phyloP scores from a whole-genome alignment of 352 stramenopile genomes.

The Globisporangium nodosum region DNA sequence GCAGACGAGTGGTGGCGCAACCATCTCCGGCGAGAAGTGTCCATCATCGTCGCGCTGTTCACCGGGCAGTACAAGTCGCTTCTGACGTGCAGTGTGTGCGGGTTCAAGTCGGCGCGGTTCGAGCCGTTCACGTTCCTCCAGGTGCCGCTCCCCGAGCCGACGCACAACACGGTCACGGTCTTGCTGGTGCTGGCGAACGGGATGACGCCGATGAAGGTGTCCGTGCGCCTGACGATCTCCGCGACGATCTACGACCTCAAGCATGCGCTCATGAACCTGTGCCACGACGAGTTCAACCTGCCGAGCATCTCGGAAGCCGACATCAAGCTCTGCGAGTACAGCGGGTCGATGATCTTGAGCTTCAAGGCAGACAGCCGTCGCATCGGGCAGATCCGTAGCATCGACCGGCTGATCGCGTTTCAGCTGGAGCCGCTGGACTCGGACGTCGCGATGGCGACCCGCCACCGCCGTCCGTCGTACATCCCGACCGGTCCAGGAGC shows the following conservation, averaged over 20 bases:
- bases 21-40: slow-evolving; percentile 96
- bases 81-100: slow-evolving; percentile 94
- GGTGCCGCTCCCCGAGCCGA: slow-evolving; percentile 84
- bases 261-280: slow-evolving; percentile 78
- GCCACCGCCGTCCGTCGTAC: slow-evolving; percentile 71
- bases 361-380: slow-evolving; percentile 85
- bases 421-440: slow-evolving; percentile 71
- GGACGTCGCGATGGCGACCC: slow-evolving; percentile 65
- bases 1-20: slow-evolving; percentile 99
- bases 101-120: slow-evolving; percentile 92
- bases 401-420: slow-evolving; percentile 82
- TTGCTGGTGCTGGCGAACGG: slow-evolving; percentile 69
- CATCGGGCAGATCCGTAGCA: slow-evolving; percentile 81
- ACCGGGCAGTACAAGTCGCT: slow-evolving; percentile 99
- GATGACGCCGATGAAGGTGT: slow-evolving; percentile 75
- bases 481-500: slow-evolving; percentile 24
- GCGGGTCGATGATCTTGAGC: slow-evolving; percentile 80
- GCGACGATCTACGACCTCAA: slow-evolving; percentile 86
- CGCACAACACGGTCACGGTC: slow-evolving; percentile 77
- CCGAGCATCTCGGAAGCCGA: slow-evolving; percentile 57
- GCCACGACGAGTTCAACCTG: slow-evolving; percentile 65
- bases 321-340: slow-evolving; percentile 86
- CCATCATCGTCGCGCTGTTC: slow-evolving; percentile 99
- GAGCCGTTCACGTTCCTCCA: slow-evolving; percentile 92
- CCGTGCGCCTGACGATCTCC: slow-evolving; percentile 71